A percentile compares a stretch with the other conserved stretches of the same genome.
phyloP scores from a whole-genome alignment of 2,329 filamentous ascomycete species.

The Volutella citrinella region DNA sequence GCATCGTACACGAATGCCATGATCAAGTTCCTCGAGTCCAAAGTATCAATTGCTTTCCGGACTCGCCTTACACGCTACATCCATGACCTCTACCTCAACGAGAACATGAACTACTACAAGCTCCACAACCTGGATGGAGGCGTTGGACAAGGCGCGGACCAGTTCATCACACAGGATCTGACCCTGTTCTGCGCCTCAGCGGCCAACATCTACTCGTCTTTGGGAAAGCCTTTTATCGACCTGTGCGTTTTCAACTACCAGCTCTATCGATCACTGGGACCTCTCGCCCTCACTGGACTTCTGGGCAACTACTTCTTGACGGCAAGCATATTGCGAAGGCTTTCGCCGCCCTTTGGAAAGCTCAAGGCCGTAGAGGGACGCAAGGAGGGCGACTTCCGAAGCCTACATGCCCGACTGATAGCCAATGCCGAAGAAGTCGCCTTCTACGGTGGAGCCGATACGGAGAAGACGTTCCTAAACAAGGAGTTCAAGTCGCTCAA shows the following conservation, averaged over 20 bases:
- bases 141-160: slow-evolving; percentile 86
- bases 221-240: slow-evolving; percentile 98
- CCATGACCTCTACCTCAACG: slow-evolving; percentile 93
- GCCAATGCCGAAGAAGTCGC: slow-evolving; percentile 97
- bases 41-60: slow-evolving; percentile 96
- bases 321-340: slow-evolving; percentile 78
- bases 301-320: slow-evolving; percentile 93
- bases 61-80: slow-evolving; percentile 94
- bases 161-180: slow-evolving; percentile 96
- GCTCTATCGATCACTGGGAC: slow-evolving; percentile 85
- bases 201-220: slow-evolving; percentile 87
- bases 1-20: slow-evolving; percentile 97
- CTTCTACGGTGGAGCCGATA: slow-evolving; percentile 93
- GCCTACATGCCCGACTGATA: slow-evolving; percentile 84
- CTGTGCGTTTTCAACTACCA: slow-evolving; percentile 98
- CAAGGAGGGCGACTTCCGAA: slow-evolving; percentile 92
- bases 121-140: slow-evolving; percentile 89
- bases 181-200: slow-evolving; percentile 93
- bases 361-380: slow-evolving; percentile 93
- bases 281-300: slow-evolving; percentile 80
- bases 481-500: slow-evolving; percentile 90
- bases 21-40: slow-evolving; percentile 98
- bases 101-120: slow-evolving; percentile 95
- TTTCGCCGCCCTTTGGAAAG: slow-evolving; percentile 95
- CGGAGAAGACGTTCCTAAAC: slow-evolving; percentile 90